Percentiles rank a stretch among this genome's conserved stretches.
Evolutionary conservation across 768 basidiomycete genomes (phyloP).

Genomic region (Russula emetica): DNA sequence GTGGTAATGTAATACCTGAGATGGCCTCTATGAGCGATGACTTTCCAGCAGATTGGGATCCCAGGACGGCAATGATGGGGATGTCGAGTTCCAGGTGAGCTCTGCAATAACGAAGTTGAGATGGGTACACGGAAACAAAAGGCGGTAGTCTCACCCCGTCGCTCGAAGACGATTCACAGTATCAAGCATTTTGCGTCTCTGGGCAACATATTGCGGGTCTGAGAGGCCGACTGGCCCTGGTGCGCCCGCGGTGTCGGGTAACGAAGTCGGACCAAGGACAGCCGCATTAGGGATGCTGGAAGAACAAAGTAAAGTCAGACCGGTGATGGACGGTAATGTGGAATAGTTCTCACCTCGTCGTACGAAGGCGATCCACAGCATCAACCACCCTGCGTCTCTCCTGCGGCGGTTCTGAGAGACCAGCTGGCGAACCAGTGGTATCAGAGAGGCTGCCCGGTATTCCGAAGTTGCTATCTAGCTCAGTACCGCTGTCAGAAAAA

Average conservation of each 20-base stretch:
- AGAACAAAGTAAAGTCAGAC: neutral
- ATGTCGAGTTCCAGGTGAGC: slow-evolving; percentile 68
- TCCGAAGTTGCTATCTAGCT: neutral
- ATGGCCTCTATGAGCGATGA: slow-evolving; percentile 76
- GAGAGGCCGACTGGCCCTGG: slow-evolving; percentile 48
- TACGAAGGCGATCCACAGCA: neutral
- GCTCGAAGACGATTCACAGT: slow-evolving; percentile 55
- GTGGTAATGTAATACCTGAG: slow-evolving; percentile 65
- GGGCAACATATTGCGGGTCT: slow-evolving; percentile 40
- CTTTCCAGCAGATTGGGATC: slow-evolving; percentile 70
- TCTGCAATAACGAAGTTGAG: slow-evolving; percentile 34
- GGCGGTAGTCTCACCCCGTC: slow-evolving; percentile 48
- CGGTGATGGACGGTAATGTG: no score
- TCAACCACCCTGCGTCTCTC: neutral
- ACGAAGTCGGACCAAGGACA: slow-evolving; percentile 61
- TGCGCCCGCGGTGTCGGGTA: slow-evolving; percentile 34
- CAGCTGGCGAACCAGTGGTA: neutral
- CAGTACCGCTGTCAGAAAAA: neutral
- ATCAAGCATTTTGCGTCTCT: slow-evolving; percentile 51
- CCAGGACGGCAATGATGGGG: slow-evolving; percentile 72
- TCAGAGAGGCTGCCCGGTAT: neutral
- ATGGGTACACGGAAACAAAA: neutral
- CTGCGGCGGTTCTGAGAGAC: neutral
- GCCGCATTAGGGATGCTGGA: slow-evolving; percentile 55
- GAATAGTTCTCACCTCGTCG: neutral